Conservation (phyloP, 2,329 filamentous ascomycete species). For the Aspergillus proliferans region DNA sequence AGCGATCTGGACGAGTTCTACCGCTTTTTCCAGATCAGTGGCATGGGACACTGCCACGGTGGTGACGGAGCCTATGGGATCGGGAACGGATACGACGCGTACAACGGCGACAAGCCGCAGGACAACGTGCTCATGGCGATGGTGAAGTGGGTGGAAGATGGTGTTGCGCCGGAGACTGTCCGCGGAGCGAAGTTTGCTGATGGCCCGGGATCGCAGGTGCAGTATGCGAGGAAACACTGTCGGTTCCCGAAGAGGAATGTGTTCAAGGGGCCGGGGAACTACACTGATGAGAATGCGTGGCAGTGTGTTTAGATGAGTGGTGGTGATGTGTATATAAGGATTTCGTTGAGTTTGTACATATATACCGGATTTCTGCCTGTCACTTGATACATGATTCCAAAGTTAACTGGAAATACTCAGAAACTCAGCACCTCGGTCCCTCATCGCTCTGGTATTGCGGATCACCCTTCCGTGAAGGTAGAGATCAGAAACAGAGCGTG, state of each 20-base stretch:
- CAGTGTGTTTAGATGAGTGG: slow-evolving; percentile 19
- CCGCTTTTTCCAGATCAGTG: slow-evolving; percentile 49
- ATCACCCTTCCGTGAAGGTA: no score
- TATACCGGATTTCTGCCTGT: no score
- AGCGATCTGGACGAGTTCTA: slow-evolving; percentile 35
- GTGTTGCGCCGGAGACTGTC: slow-evolving; percentile 32
- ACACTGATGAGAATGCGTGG: slow-evolving; percentile 30
- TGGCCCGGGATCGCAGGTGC: slow-evolving; percentile 31
- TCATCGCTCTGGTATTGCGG: no score
- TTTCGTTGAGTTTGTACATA: not conserved
- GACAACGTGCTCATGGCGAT: slow-evolving; percentile 47
- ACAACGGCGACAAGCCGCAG: slow-evolving; percentile 22
- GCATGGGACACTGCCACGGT: slow-evolving; percentile 46
- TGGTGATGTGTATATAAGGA: not conserved
- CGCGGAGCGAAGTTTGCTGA: slow-evolving; percentile 43
- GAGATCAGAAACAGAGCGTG: no score
- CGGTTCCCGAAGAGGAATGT: slow-evolving; percentile 30
- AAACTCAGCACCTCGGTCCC: no score
- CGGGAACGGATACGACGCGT: slow-evolving; percentile 23
- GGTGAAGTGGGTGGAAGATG: slow-evolving; percentile 46
- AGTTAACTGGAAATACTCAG: no score
- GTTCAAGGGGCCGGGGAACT: slow-evolving; percentile 25
- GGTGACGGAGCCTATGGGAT: slow-evolving; percentile 42
- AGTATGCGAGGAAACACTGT: slow-evolving; percentile 45
- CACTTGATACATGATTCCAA: no score